phyloP scores from a whole-genome alignment of 768 basidiomycete species.

The Filobasidium floriforme region DNA sequence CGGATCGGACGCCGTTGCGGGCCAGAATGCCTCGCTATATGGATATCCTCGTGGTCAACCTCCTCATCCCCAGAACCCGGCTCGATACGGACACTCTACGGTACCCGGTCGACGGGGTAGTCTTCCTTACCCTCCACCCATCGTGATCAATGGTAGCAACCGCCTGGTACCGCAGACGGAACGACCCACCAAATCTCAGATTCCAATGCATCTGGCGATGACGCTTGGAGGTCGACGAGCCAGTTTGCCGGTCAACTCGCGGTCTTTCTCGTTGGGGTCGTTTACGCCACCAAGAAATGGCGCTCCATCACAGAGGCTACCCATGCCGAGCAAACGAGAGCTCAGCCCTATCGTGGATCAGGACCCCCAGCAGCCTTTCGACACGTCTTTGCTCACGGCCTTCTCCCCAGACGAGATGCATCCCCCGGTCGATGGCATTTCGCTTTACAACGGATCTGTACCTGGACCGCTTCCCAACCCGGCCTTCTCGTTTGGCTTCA shows the following conservation, averaged over 20 bases:
- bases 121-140: conserved; percentile 41
- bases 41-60: neutral
- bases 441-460: neutral
- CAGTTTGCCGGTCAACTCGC: conserved; percentile 19
- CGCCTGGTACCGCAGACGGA: neutral
- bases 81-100: too few species aligned
- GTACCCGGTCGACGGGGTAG: conserved; percentile 31
- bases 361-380: conserved; percentile 18
- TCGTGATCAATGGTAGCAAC: neutral
- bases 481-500: conserved; percentile 35
- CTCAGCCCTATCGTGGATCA: conserved; percentile 38
- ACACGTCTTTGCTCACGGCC: neutral
- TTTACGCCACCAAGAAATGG: conserved; percentile 40
- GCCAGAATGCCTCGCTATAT: neutral
- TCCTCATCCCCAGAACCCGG: too few species aligned
- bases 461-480: conserved; percentile 37
- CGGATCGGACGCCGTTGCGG: neutral
- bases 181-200: conserved; percentile 17
- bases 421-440: neutral
- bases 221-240: conserved; percentile 36
- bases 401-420: neutral
- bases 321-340: conserved; percentile 21
- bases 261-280: conserved; percentile 32
- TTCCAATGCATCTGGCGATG: conserved; percentile 35
- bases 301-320: conserved; percentile 15